Evolutionary conservation across 2,329 filamentous ascomycete genomes (phyloP), one percentile per base, ranked within the genome.

Genomic region (Fusarium protoensiforme): DNA sequence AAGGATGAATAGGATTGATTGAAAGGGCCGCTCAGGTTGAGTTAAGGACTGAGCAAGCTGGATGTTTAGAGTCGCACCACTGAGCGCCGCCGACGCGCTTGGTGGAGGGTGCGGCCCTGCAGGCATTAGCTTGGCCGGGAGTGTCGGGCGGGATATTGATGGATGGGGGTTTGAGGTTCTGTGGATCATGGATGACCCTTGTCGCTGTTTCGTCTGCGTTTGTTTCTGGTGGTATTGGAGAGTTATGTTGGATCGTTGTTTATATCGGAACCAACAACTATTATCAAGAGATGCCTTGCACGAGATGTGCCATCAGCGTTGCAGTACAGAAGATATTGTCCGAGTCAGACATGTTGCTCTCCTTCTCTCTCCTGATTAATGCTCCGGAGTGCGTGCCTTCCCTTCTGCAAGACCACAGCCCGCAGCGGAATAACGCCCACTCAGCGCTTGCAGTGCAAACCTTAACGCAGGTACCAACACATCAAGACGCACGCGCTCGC

Each of bases 11-110:
- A 67, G 58, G 22, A 70, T 36, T 69, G 39, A 39, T 60, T 53
- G 33, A 29, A 33, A 61, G 38, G 43, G 18, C 4, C 31, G 41
- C 9, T 36, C n/a, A 61, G 38, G 61, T 9, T 31, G 57, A 61
- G 27, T n/a, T 4, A 61, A 51, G 54, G 48, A 46, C 48, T 33
- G 33, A 39, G 22, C 13, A 18, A n/a, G 63, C 53, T 58, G 53
- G 53, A 33, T 41, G 62, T 59, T 35, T 48, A 58, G 38, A 56
- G 73, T 73, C 69, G 57, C 74, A 76, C 69, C 66, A 75, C 61
- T 72, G 54, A 48, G 48, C 53, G 71, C 60, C 66, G 62, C 60
- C 65, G 68, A 69, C 60, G 53, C 48, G 56, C 56, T 38, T 56
- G 51, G 54, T 38, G 54, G 54, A 39, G 9, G 31, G 51, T n/a